These are phyloP conservation scores for Letharia lupina DNA, from an alignment of 495 filamentous ascomycete genomes.

Conservation along the genomic window DNA sequence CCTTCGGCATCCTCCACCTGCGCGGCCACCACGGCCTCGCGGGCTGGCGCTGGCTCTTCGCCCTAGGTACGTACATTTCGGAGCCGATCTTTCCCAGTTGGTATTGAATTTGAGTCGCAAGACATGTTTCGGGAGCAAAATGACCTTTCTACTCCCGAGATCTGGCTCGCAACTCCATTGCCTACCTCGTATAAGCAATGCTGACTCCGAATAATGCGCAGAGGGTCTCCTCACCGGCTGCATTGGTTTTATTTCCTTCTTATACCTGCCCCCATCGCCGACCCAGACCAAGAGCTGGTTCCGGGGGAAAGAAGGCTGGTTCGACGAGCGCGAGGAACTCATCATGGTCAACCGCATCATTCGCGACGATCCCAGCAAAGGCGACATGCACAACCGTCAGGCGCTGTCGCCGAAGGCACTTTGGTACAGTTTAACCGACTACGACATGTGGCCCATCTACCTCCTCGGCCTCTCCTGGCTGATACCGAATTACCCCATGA, in stretches of 20 bases:
- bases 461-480: constrained; percentile 49
- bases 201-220: too few relatives aligned
- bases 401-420: constrained; percentile 49
- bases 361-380: constrained; percentile 63
- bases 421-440: constrained; percentile 54
- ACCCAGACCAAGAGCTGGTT: constrained; percentile 61
- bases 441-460: constrained; percentile 66
- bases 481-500: constrained; percentile 46
- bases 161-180: too few relatives aligned
- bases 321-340: constrained; percentile 51
- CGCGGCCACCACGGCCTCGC: constrained; percentile 46
- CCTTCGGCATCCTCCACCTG: constrained; percentile 64
- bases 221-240: constrained; percentile 47
- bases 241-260: constrained; percentile 55
- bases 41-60: constrained; percentile 70
- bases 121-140: too few relatives aligned
- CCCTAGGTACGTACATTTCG: constrained; percentile 26
- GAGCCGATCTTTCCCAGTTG: too few relatives aligned
- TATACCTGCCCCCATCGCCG: constrained; percentile 64
- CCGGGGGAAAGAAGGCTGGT: constrained; percentile 67
- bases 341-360: constrained; percentile 70
- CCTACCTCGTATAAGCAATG: too few relatives aligned
- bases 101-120: too few relatives aligned
- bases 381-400: constrained; percentile 53
- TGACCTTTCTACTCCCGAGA: too few relatives aligned